Percentiles rank a stretch among this genome's conserved stretches.
Conservation (phyloP, 495 filamentous ascomycete genomes). For the Pseudoneurospora amorphoporcata region DNA sequence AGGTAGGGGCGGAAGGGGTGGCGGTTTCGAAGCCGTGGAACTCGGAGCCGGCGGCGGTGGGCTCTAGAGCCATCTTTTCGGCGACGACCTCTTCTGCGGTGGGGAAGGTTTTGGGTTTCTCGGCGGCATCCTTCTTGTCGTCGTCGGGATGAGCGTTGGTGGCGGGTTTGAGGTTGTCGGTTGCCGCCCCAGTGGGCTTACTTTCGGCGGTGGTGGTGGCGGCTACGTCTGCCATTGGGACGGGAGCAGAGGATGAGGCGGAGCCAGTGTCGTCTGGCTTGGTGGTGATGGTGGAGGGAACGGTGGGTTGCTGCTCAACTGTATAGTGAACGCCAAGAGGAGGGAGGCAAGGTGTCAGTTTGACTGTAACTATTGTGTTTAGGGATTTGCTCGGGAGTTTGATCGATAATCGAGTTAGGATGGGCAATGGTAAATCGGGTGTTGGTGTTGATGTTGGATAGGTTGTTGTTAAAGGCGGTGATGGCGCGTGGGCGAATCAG, state of each 20-base stretch:
- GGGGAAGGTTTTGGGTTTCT: neutral
- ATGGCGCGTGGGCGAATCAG: neutral
- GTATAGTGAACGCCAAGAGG: neutral
- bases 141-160: neutral
- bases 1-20: neutral
- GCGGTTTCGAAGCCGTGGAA: neutral
- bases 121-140: slow-evolving; percentile 3
- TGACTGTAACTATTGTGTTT: neutral
- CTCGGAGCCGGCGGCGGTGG: neutral
- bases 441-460: neutral
- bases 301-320: neutral
- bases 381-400: neutral
- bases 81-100: neutral
- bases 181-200: neutral
- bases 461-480: neutral
- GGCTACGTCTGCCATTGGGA: slow-evolving; percentile 1
- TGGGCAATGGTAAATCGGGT: neutral
- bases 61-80: neutral
- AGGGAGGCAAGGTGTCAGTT: neutral
- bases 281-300: neutral
- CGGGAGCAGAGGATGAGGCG: neutral
- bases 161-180: neutral
- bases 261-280: slow-evolving; percentile 1
- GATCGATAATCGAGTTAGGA: neutral
- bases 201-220: slow-evolving; percentile 5